Evolutionary conservation across 306 rosid species (phyloP), one percentile per base, ranked within the genome.

Genomic region (Rosa chinensis): DNA sequence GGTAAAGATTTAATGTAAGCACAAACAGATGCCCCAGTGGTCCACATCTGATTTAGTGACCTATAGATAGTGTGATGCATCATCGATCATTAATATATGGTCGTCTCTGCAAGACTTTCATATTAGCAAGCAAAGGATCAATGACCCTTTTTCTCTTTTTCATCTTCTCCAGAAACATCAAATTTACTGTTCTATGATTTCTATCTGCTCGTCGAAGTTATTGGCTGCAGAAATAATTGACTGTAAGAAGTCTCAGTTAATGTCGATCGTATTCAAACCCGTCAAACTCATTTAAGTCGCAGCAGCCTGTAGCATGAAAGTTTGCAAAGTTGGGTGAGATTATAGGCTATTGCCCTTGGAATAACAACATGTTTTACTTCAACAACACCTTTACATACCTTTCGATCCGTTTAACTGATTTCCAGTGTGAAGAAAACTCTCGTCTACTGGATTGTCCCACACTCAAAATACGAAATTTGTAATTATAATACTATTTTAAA

Each of bases 1-100:
- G 71, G 79, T 44, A 62, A 62, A 45, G 47, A 43, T 44, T 75
- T 61, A 62, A 62, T 75, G 70, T 20, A 67, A 40, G 49, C 72
- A 67, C 1, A 4, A 67, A 28, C 72, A 67, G 72, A 67, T 49
- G 20, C 72, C 47, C 69, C 40, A 18, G 32, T 45, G 71, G 71
- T 75, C 79, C 70, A 25, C 11, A 10, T 75, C 79, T 45, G 23
- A 0, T 43, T 13, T 43, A 59, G 78, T 75, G 28, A 37, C 70
- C 44, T 14, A 35, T 64, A 37, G 21, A 64, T 35, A 64, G 44
- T 32, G 70, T 37, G 45, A 66, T 3, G 45, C 70, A 16, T 40
- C 72, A 42, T 67, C 72, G 72, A 40, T 67, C 72, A 67, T 67
- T 17, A 67, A 67, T 66, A 5, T 0, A 14, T 64, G 44, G 70